Evolutionary conservation across 1,284 basidiomycete species (phyloP).

Genomic region (Leccinum griseonigrum): DNA sequence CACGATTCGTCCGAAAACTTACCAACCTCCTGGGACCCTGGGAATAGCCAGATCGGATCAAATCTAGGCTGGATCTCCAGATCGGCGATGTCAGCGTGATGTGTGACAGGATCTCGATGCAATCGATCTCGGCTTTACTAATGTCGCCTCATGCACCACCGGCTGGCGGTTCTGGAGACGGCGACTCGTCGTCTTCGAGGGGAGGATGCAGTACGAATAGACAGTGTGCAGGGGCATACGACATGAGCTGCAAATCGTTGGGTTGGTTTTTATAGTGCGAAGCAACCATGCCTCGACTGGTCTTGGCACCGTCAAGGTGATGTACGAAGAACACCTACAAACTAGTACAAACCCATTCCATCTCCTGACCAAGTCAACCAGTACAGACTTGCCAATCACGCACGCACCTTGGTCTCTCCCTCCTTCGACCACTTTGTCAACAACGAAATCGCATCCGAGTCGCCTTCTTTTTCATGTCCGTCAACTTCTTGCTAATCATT

Average conservation of each 20-base stretch:
- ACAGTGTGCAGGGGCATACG: constrained; percentile 95
- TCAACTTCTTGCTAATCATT: constrained; percentile 78
- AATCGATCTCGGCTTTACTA: constrained; percentile 70
- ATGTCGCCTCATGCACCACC: constrained; percentile 82
- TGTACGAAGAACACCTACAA: too few species aligned
- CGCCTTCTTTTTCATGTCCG: constrained; percentile 79
- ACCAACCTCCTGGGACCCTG: too few species aligned
- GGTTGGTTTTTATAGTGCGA: constrained; percentile 99
- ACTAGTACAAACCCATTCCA: too few species aligned
- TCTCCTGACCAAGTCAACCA: too few species aligned
- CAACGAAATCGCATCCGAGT: constrained; percentile 18
- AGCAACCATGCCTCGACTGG: constrained; percentile 52
- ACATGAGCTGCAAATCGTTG: constrained; percentile 95
- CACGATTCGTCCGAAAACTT: too few species aligned
- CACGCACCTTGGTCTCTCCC: too few species aligned
- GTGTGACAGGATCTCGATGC: too few species aligned
- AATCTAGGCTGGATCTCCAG: neutral
- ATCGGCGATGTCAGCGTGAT: too few species aligned
- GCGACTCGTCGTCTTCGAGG: constrained; percentile 80
- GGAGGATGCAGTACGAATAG: constrained; percentile 96
- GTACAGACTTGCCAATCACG: too few species aligned
- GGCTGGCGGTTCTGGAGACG: constrained; percentile 82
- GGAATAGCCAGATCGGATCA: neutral
- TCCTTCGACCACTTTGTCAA: too few species aligned
- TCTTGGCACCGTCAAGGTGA: too few species aligned